Evolutionary conservation across 768 basidiomycete species (phyloP).

Genomic region (Lentinula boryana): DNA sequence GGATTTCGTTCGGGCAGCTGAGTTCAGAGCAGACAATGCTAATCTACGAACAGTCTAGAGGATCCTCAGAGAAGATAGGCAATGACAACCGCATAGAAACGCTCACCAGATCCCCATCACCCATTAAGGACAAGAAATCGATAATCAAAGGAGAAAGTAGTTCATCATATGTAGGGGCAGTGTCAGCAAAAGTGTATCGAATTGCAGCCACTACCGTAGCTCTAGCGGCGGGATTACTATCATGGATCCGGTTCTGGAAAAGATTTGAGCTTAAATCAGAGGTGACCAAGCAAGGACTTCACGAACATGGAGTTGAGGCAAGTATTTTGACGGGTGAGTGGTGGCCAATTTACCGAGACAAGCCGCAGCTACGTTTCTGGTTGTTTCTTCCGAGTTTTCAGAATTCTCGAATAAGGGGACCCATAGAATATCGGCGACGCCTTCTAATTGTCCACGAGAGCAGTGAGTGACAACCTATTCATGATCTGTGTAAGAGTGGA

Average conservation of each 20-base stretch:
- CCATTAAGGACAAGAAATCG: slow-evolving; percentile 87
- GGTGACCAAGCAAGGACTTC: background rate
- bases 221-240: slow-evolving; percentile 63
- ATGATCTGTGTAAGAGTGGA: background rate
- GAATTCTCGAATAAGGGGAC: slow-evolving; percentile 88
- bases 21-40: slow-evolving; percentile 87
- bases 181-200: slow-evolving; percentile 90
- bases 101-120: slow-evolving; percentile 81
- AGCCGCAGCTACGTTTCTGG: slow-evolving; percentile 91
- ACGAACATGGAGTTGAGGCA: slow-evolving; percentile 86
- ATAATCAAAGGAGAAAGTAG: slow-evolving; percentile 82
- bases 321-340: slow-evolving; percentile 83
- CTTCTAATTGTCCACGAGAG: slow-evolving; percentile 76
- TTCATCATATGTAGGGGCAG: slow-evolving; percentile 81
- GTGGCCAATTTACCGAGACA: slow-evolving; percentile 95
- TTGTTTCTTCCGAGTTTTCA: slow-evolving; percentile 84
- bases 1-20: slow-evolving; percentile 92
- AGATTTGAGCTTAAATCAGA: background rate
- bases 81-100: background rate
- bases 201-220: slow-evolving; percentile 92
- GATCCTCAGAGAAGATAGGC: background rate
- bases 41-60: slow-evolving; percentile 82
- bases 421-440: slow-evolving; percentile 88
- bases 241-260: slow-evolving; percentile 56
- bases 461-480: slow-evolving; percentile 86